Conservation (phyloP, 2,329 filamentous ascomycete genomes). For the Aspergillus latus region DNA sequence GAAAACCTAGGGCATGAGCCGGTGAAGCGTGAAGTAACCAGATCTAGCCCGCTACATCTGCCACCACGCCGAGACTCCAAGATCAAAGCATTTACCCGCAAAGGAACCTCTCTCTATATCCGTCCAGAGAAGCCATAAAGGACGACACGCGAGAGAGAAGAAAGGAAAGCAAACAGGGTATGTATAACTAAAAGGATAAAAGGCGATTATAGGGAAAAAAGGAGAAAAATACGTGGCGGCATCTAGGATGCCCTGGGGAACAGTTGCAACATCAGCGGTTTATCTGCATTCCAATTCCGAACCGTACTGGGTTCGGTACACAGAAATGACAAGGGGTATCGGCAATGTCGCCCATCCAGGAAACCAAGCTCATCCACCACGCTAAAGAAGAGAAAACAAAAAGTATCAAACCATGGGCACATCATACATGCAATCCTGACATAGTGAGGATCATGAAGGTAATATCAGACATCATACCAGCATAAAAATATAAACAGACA, state of each 20-base stretch:
- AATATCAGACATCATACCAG: constrained; percentile 26
- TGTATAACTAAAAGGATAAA: not conserved
- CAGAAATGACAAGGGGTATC: constrained; percentile 18
- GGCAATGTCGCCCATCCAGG: constrained; percentile 16
- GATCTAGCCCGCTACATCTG: not conserved
- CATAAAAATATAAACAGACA: constrained; percentile 32
- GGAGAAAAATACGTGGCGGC: not conserved
- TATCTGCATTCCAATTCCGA: constrained; percentile 8
- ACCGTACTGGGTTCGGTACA: constrained; percentile 6
- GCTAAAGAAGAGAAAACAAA: constrained; percentile 14
- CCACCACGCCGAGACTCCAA: constrained; percentile 1
- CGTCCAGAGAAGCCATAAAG: not conserved
- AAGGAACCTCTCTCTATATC: not conserved
- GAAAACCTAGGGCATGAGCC: not conserved
- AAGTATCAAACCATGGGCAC: constrained; percentile 22
- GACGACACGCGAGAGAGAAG: not conserved
- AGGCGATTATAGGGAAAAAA: not conserved
- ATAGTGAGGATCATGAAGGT: constrained; percentile 21
- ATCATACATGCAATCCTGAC: constrained; percentile 29
- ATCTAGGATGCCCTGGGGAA: constrained; percentile 1
- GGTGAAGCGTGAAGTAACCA: not conserved
- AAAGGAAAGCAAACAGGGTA: not conserved
- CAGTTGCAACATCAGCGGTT: constrained; percentile 4
- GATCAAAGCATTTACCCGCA: not conserved
- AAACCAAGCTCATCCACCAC: constrained; percentile 16